Percentiles rank a stretch among this genome's conserved stretches.
These are phyloP conservation scores for Verticillium zaregamsianum DNA, from an alignment of 2,329 filamentous ascomycete genomes.

Conservation along the genomic window DNA sequence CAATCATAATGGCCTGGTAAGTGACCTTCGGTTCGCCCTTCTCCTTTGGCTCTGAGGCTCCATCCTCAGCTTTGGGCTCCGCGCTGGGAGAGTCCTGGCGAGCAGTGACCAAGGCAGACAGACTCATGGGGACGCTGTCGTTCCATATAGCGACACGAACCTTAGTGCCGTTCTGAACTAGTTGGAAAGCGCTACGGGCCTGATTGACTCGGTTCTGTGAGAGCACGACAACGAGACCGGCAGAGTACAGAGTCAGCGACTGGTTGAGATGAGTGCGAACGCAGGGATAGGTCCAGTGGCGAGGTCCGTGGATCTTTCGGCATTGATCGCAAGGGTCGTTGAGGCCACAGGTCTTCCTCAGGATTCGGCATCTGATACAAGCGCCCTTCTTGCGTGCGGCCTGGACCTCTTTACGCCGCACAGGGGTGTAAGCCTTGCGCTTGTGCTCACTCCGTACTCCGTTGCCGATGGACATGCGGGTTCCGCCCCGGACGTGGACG, in stretches of 20 bases:
- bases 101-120: conserved; percentile 11
- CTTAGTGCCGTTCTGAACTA: conserved; percentile 41
- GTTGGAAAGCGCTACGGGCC: conserved; percentile 44
- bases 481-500: conserved; percentile 36
- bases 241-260: conserved; percentile 59
- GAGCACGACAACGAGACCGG: conserved; percentile 59
- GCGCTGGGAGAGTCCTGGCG: conserved; percentile 15
- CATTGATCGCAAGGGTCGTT: conserved; percentile 61
- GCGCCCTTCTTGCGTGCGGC: conserved; percentile 62
- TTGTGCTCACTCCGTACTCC: conserved; percentile 14
- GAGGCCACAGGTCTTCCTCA: conserved; percentile 63
- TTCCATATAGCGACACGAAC: conserved; percentile 12
- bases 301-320: conserved; percentile 57
- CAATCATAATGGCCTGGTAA: conserved; percentile 49
- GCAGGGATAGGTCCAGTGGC: conserved; percentile 63
- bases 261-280: conserved; percentile 59
- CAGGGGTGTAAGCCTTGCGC: conserved; percentile 31
- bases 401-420: conserved; percentile 60
- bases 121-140: conserved; percentile 11
- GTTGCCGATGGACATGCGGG: conserved; percentile 37
- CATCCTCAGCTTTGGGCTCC: conserved; percentile 3
- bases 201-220: conserved; percentile 56
- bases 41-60: conserved; percentile 5
- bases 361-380: conserved; percentile 61
- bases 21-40: conserved; percentile 8